These are phyloP conservation scores for Cyclotella atomus DNA, from an alignment of 108 stramenopile genomes.

Conservation along the genomic window DNA sequence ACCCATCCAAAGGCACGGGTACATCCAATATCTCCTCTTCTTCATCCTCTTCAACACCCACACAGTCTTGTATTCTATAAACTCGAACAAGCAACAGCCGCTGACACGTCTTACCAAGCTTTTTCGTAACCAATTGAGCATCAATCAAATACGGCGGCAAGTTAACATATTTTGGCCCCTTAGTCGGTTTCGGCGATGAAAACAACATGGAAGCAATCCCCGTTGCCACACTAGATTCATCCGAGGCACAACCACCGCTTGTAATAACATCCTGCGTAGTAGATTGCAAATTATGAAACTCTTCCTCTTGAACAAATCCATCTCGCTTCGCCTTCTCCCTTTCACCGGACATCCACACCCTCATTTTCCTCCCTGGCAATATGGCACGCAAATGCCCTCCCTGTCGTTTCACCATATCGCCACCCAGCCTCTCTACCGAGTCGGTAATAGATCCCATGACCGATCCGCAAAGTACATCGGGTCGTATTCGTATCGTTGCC, in stretches of 20 bases:
- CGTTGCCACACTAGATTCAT: slow-evolving; percentile 39
- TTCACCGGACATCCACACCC: slow-evolving; percentile 38
- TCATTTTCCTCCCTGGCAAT: slow-evolving; percentile 33
- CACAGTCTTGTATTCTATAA: slow-evolving; percentile 61
- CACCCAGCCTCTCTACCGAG: slow-evolving; percentile 43
- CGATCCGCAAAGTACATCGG: slow-evolving; percentile 83
- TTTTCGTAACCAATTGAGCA: slow-evolving; percentile 77
- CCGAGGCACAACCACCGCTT: neutral
- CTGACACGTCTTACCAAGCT: slow-evolving; percentile 59
- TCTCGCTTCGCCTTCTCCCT: slow-evolving; percentile 17
- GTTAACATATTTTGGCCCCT: slow-evolving; percentile 23
- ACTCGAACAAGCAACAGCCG: slow-evolving; percentile 67
- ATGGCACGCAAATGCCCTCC: slow-evolving; percentile 45
- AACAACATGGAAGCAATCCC: slow-evolving; percentile 30
- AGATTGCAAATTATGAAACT: too few relatives aligned
- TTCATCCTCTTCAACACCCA: slow-evolving; percentile 18
- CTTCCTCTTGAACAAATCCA: slow-evolving; percentile 10
- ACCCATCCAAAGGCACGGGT: slow-evolving; percentile 23
- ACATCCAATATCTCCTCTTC: slow-evolving; percentile 57
- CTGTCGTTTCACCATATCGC: slow-evolving; percentile 50
- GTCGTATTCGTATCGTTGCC: slow-evolving; percentile 77
- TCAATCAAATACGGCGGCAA: slow-evolving; percentile 74
- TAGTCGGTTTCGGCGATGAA: slow-evolving; percentile 24
- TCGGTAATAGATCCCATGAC: slow-evolving; percentile 53
- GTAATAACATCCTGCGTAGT: neutral